phyloP scores from a whole-genome alignment of 768 basidiomycete genomes.

The Psilocybe cubensis region DNA sequence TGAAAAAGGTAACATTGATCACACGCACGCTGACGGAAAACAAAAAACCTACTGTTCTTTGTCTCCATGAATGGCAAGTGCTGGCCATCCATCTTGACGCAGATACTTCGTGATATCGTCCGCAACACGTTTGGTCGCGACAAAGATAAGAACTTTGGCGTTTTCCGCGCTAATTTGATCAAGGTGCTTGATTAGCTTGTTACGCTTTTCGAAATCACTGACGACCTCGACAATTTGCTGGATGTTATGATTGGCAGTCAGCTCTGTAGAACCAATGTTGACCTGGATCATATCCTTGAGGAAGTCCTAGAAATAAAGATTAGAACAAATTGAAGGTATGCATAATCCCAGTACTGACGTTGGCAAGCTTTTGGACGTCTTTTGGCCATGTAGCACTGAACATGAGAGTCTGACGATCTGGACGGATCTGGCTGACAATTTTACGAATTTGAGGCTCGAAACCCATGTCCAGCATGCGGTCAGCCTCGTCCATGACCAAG shows the following conservation, averaged over 20 bases:
- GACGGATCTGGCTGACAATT: constrained; percentile 95
- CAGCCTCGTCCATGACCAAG: constrained; percentile 98
- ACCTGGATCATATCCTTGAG: constrained; percentile 96
- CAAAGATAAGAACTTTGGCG: constrained; percentile 98
- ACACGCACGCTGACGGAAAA: neutral
- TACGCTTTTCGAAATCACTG: constrained; percentile 97
- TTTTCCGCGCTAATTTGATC: constrained; percentile 96
- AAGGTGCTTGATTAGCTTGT: constrained; percentile 94
- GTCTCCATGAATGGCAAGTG: constrained; percentile 98
- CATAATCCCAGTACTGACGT: constrained; percentile 45
- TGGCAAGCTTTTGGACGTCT: constrained; percentile 97
- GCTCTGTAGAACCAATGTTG: constrained; percentile 98
- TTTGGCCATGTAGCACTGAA: constrained; percentile 99
- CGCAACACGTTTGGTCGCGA: constrained; percentile 95
- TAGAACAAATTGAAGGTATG: neutral
- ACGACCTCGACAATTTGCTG: constrained; percentile 94
- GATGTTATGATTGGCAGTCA: constrained; percentile 98
- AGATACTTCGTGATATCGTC: constrained; percentile 99
- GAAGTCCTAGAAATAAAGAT: constrained; percentile 71
- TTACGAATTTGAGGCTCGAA: constrained; percentile 99
- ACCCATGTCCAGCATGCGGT: constrained; percentile 99
- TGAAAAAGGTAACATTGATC: constrained; percentile 28
- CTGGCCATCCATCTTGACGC: constrained; percentile 99
- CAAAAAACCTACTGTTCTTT: constrained; percentile 84
- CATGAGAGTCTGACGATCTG: constrained; percentile 98